Conservation (phyloP, 805 yeast species). For the Myxozyma geophila region DNA sequence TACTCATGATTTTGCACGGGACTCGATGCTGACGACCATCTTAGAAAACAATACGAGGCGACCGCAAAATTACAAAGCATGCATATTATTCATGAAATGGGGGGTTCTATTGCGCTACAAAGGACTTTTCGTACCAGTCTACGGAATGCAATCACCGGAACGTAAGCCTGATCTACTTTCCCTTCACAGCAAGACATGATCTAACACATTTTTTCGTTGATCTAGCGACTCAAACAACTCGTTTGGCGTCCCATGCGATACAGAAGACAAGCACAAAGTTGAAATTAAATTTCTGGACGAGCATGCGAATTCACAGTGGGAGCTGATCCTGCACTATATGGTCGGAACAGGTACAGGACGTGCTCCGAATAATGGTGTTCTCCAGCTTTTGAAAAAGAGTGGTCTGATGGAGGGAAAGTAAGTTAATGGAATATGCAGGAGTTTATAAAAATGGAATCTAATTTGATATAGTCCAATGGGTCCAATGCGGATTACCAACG, state of each 20-base stretch:
- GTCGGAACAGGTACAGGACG: slow-evolving; percentile 82
- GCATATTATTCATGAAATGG: slow-evolving; percentile 68
- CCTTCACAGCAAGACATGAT: neutral
- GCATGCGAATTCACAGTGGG: slow-evolving; percentile 91
- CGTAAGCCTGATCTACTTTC: slow-evolving; percentile 43
- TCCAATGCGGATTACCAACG: slow-evolving; percentile 74
- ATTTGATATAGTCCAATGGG: slow-evolving; percentile 38
- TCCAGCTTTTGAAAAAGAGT: slow-evolving; percentile 74
- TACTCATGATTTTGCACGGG: neutral
- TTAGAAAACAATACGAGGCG: slow-evolving; percentile 71
- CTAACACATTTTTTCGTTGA: neutral
- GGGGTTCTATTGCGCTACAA: slow-evolving; percentile 61
- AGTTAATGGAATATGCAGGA: neutral
- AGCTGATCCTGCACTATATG: slow-evolving; percentile 92
- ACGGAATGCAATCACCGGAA: slow-evolving; percentile 83
- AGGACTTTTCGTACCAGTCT: slow-evolving; percentile 75
- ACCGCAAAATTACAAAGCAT: slow-evolving; percentile 73
- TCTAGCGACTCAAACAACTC: slow-evolving; percentile 57
- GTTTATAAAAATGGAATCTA: neutral
- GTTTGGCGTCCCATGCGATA: slow-evolving; percentile 72
- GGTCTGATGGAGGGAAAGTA: slow-evolving; percentile 73
- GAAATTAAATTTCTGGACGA: slow-evolving; percentile 69
- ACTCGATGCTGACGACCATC: slow-evolving; percentile 39
- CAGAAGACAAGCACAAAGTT: slow-evolving; percentile 60
- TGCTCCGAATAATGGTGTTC: slow-evolving; percentile 80